Percentiles rank a stretch among this genome's conserved stretches.
These are phyloP conservation scores for Hanseniaspora vineae DNA, from an alignment of 805 yeast genomes.

Conservation along the genomic window DNA sequence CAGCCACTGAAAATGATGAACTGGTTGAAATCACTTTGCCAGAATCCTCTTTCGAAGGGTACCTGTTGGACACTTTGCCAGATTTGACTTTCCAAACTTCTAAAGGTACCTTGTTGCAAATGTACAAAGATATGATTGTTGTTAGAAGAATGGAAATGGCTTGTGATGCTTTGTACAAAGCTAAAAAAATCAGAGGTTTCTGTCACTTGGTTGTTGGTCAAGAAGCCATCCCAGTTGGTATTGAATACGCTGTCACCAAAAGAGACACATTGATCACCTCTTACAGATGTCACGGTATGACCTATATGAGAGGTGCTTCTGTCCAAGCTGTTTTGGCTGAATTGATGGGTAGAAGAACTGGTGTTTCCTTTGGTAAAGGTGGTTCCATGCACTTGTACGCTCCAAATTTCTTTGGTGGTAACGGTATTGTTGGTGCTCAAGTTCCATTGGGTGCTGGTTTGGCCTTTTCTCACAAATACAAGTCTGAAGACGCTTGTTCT, in stretches of 20 bases:
- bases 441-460: constrained; percentile 97
- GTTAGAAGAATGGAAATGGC: constrained; percentile 99
- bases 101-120: constrained; percentile 66
- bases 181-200: constrained; percentile 97
- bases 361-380: constrained; percentile 96
- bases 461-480: constrained; percentile 96
- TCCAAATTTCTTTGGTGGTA: constrained; percentile 94
- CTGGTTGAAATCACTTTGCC: constrained; percentile 49
- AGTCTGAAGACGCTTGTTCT: constrained; percentile 65
- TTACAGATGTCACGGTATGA: constrained; percentile 98
- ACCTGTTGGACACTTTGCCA: constrained; percentile 58
- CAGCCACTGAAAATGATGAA: constrained; percentile 10
- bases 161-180: constrained; percentile 93
- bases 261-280: constrained; percentile 89
- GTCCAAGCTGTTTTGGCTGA: constrained; percentile 87
- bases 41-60: constrained; percentile 73
- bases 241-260: constrained; percentile 81
- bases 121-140: constrained; percentile 93
- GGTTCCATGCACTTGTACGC: constrained; percentile 99
- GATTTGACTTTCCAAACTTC: constrained; percentile 62
- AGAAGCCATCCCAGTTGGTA: constrained; percentile 98
- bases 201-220: constrained; percentile 98
- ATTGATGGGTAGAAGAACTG: constrained; percentile 90
- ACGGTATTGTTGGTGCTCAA: constrained; percentile 99
- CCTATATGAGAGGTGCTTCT: constrained; percentile 90